These are phyloP conservation scores for Alternaria arborescens DNA, from an alignment of 2,329 filamentous ascomycete species.

Conservation along the genomic window DNA sequence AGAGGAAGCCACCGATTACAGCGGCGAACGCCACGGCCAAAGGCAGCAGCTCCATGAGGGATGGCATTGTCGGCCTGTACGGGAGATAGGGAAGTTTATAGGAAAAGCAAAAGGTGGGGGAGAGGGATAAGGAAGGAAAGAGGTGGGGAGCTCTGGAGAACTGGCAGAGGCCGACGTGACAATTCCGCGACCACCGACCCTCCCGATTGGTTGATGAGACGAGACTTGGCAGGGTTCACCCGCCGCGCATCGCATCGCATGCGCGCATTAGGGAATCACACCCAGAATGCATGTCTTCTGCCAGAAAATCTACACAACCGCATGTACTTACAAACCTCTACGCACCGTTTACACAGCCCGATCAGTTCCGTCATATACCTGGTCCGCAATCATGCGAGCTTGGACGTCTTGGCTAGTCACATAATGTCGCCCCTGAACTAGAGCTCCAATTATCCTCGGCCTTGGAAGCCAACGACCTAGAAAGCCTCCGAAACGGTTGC, in stretches of 20 bases:
- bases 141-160: not conserved
- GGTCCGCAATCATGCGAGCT: not conserved
- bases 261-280: not conserved
- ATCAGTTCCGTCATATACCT: not conserved
- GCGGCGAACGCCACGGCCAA: conserved; percentile 74
- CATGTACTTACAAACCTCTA: not conserved
- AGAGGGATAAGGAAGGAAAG: not conserved
- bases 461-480: not conserved
- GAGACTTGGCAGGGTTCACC: conserved; percentile 33
- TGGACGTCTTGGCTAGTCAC: not conserved
- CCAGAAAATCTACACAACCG: not conserved
- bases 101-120: conserved; percentile 7
- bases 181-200: conserved; percentile 23
- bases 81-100: not conserved
- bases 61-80: conserved; percentile 67
- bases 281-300: not conserved
- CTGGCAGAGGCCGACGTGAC: conserved; percentile 24
- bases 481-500: not conserved
- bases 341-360: not conserved
- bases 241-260: not conserved
- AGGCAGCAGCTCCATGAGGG: conserved; percentile 73
- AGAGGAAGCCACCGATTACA: conserved; percentile 74
- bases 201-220: conserved; percentile 26
- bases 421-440: not conserved
- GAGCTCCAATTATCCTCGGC: not conserved